Evolutionary conservation across 129 eudicot genomes (phyloP), one percentile per base, ranked within the genome.

Genomic region (Tagetes erecta): DNA sequence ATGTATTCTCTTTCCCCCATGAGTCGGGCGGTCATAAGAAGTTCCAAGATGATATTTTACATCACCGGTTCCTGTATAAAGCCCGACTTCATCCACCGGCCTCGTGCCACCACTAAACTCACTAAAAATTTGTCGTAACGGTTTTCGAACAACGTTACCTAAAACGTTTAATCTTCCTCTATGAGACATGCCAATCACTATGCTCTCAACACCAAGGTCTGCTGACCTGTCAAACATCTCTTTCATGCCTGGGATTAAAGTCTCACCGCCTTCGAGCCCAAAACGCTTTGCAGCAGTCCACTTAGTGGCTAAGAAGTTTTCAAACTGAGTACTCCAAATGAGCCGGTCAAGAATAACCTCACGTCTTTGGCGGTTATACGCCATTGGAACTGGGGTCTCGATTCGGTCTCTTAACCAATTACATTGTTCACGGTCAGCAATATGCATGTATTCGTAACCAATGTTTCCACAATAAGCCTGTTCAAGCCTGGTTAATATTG

Each of bases 221-320:
- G 97, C 92, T 33, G 97, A 80, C 47, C 93, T 79, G 77, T 92
- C 97, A 76, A 92, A 92, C 97, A 92, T 89, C 75, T 92, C 97
- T 81, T 92, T 92, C 97, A 92, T 89, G 7, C 97, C 97, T 62
- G 97, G 97, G 74, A 92, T 92, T 79, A 92, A 83, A 9, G 96
- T 89, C 81, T 92, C 97, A 80, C 96, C 86, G 14, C 97, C 96
- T 82, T 92, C 97, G 8, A 92, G 96, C 58, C 97, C 97, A 53
- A 92, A 92, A 50, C 97, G 83, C 55, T 91, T 91, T 36, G 97
- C 97, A 63, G 97, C 89, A 13, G 92, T 87, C 96, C 97, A 92
- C 75, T 92, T 92, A 38, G 97, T 90, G 1, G 97, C 97, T 75
- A 92, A 87, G 80, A 92, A 89, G 81, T 86, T 92, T 78, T 92